These are phyloP conservation scores for Eucalyptus virginea DNA, from an alignment of 345 rosid genomes.

Conservation along the genomic window DNA sequence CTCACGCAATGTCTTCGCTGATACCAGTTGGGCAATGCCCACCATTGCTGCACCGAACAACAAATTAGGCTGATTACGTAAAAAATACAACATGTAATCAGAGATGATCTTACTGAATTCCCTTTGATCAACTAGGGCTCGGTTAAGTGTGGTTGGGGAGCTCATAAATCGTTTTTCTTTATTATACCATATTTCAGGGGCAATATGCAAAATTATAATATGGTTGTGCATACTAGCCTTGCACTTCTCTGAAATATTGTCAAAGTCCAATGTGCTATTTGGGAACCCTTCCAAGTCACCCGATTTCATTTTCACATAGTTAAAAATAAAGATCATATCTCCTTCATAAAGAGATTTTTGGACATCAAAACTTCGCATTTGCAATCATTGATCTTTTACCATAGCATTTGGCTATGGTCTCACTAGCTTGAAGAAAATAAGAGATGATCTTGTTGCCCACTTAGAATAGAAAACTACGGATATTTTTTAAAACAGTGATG, in stretches of 20 bases:
- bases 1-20: background rate
- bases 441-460: background rate
- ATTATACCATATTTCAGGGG: background rate
- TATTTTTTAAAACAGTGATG: rapidly evolving
- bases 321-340: background rate
- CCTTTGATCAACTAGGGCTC: background rate
- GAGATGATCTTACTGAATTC: background rate
- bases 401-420: background rate
- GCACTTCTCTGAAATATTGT: too few species aligned
- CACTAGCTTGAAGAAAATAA: background rate
- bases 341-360: background rate
- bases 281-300: background rate
- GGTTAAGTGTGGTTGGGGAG: too few species aligned
- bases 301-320: rapidly evolving
- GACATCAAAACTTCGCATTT: background rate
- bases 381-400: background rate
- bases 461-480: background rate
- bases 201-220: rapidly evolving
- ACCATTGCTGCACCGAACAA: rapidly evolving
- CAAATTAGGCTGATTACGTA: background rate
- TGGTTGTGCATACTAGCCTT: rapidly evolving
- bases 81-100: background rate
- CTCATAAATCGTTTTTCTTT: background rate
- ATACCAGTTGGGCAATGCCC: background rate
- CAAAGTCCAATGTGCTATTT: too few species aligned